Evolutionary conservation across 805 yeast genomes (phyloP), one percentile per base, ranked within the genome.

Genomic region (Sungouiella blattae): DNA sequence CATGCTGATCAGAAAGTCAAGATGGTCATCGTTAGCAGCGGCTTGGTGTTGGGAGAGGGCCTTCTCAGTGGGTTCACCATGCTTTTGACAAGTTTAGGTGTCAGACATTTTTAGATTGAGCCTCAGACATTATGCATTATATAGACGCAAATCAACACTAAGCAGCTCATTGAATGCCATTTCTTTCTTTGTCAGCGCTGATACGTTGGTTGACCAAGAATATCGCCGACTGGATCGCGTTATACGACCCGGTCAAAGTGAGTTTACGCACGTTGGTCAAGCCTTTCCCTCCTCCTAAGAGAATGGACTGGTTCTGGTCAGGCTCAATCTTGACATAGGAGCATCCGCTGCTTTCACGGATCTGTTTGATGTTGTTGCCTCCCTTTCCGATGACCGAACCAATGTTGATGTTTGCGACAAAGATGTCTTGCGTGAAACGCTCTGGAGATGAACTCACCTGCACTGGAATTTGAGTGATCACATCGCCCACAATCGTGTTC

Each of bases 11-110:
- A 76, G 17, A 78, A 77, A 43, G 86, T 93, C 1, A 71, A 71
- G 28, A 73, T 91, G 78, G 87, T 91, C 41, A 88, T 91, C 13
- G 78, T 87, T 49, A 86, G 96, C 51, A 82, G 94, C 48, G 98
- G 98, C 0, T 67, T 91, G 40, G 95, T 91, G 3, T 64, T 91
- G 14, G 98, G 98, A 12, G 98, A 91, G 60, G 98, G 98, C 2
- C 67, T 91, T 31, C 78, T 87, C 50, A 86, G 96, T 51, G 83
- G 86, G 9, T 64, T 85, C 18, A 84, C 84, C 26, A 83, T 91
- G 91, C 48, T 83, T 2, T 63, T 88, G 52, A 82, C 95, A 1
- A 75, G 83, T 46, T 50, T 85, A 39, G 73, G 76, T 1, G 64
- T 65, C 4, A 39, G 41, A 31, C 59, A 58, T 41, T 59, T 46